phyloP scores from a whole-genome alignment of 768 basidiomycete species.

The Kwoniella botswanensis region DNA sequence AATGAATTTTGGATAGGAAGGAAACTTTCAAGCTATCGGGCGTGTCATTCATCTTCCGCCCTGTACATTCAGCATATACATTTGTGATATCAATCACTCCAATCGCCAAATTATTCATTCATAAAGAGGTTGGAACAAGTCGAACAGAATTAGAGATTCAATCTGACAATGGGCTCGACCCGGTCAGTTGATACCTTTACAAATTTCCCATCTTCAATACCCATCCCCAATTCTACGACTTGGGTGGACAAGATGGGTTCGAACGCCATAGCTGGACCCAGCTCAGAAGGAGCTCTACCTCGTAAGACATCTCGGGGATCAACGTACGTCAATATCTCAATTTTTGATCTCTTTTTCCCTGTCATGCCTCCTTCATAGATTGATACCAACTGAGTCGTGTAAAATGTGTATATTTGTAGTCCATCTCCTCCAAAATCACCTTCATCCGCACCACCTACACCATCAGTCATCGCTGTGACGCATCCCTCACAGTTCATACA shows the following conservation, averaged over 20 bases:
- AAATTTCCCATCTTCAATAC: conserved; percentile 14
- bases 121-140: not conserved
- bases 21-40: not conserved
- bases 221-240: conserved; percentile 18
- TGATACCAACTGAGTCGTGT: not conserved
- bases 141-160: conserved; percentile 1
- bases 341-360: not conserved
- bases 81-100: too few relatives aligned
- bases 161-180: conserved; percentile 14
- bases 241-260: conserved; percentile 16
- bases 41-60: not conserved
- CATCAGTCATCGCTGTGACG: conserved; percentile 41
- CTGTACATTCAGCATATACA: too few relatives aligned
- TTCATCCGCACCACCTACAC: conserved; percentile 50
- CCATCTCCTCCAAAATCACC: conserved; percentile 31
- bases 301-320: conserved; percentile 17
- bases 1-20: not conserved
- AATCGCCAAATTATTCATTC: too few relatives aligned
- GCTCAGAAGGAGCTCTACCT: conserved; percentile 40
- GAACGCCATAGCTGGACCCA: conserved; percentile 42
- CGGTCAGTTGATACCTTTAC: not conserved
- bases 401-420: not conserved
- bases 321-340: not conserved
- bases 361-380: not conserved
- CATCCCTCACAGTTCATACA: conserved; percentile 57